Conservation (phyloP, 2,329 filamentous ascomycete genomes). For the Xenosphaeropsis pyriputrescens region DNA sequence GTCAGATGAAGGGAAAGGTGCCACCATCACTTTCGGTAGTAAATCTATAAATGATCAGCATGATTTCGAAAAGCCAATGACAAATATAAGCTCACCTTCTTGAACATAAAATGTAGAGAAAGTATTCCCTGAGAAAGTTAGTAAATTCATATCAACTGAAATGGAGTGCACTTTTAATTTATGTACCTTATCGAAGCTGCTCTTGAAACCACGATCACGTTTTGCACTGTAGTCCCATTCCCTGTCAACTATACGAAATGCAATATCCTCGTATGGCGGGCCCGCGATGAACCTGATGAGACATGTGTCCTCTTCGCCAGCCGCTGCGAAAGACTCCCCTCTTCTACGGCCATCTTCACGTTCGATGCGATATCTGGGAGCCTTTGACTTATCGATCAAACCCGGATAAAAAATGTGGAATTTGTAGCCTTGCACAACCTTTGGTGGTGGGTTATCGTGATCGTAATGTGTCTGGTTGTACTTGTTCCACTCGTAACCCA, state of each 20-base stretch:
- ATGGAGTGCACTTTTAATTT: background rate
- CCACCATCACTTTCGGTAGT: slow-evolving; percentile 34
- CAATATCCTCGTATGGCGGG: slow-evolving; percentile 90
- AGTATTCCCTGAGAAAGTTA: slow-evolving; percentile 57
- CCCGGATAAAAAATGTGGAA: slow-evolving; percentile 99
- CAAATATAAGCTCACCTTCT: slow-evolving; percentile 53
- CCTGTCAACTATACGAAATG: slow-evolving; percentile 92
- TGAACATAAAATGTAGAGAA: slow-evolving; percentile 96
- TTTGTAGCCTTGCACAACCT: slow-evolving; percentile 97
- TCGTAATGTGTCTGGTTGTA: slow-evolving; percentile 99
- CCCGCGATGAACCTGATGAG: slow-evolving; percentile 92
- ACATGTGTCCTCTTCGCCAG: slow-evolving; percentile 93
- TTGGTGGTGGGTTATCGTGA: slow-evolving; percentile 92
- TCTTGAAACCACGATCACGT: slow-evolving; percentile 84
- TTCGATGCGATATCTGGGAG: slow-evolving; percentile 91
- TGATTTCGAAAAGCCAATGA: slow-evolving; percentile 1
- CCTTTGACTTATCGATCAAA: slow-evolving; percentile 85
- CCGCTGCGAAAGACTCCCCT: slow-evolving; percentile 83
- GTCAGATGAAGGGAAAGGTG: background rate
- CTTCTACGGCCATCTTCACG: slow-evolving; percentile 79
- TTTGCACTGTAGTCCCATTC: slow-evolving; percentile 99
- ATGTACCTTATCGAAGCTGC: slow-evolving; percentile 91
- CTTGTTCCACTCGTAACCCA: slow-evolving; percentile 99
- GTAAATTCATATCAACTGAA: background rate
- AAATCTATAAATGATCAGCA: slow-evolving; percentile 25